phyloP scores from a whole-genome alignment of 2,329 filamentous ascomycete genomes.

The Fusarium chlamydosporum region DNA sequence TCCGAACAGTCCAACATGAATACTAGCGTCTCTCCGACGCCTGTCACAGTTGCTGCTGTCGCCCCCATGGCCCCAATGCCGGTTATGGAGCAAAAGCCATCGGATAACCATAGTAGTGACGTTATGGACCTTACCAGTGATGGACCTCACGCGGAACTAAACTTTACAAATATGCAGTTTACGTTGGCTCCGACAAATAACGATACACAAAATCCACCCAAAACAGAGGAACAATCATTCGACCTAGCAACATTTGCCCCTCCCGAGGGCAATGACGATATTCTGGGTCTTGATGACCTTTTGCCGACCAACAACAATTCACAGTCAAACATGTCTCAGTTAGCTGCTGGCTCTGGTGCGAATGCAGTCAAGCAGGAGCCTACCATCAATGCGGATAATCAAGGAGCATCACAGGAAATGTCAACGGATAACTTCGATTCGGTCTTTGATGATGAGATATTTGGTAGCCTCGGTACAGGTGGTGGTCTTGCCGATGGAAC shows the following conservation, averaged over 20 bases:
- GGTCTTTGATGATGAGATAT: conserved; percentile 62
- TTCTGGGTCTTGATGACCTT: conserved; percentile 53
- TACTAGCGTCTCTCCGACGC: conserved; percentile 40
- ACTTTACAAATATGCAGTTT: conserved; percentile 71
- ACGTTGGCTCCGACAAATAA: conserved; percentile 62
- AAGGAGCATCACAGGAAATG: conserved; percentile 28
- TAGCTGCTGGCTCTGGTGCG: conserved; percentile 28
- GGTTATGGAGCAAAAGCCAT: conserved; percentile 47
- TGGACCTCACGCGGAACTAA: conserved; percentile 57
- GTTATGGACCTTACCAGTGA: conserved; percentile 40
- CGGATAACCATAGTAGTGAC: conserved; percentile 41
- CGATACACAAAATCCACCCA: conserved; percentile 46
- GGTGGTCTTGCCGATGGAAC: conserved; percentile 54
- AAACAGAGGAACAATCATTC: conserved; percentile 58
- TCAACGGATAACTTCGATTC: conserved; percentile 49
- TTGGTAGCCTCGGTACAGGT: conserved; percentile 56
- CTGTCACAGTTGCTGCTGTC: conserved; percentile 15
- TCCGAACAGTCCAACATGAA: conserved; percentile 48
- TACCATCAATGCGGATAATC: conserved; percentile 13
- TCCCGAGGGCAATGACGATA: conserved; percentile 51
- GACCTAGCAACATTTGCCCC: conserved; percentile 62
- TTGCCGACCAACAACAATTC: conserved; percentile 48
- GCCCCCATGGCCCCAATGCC: conserved; percentile 51
- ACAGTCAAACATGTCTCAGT: conserved; percentile 29
- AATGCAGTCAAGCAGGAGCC: conserved; percentile 32